Conservation (phyloP, 441 rosid genomes). For the Corymbia citriodora region DNA sequence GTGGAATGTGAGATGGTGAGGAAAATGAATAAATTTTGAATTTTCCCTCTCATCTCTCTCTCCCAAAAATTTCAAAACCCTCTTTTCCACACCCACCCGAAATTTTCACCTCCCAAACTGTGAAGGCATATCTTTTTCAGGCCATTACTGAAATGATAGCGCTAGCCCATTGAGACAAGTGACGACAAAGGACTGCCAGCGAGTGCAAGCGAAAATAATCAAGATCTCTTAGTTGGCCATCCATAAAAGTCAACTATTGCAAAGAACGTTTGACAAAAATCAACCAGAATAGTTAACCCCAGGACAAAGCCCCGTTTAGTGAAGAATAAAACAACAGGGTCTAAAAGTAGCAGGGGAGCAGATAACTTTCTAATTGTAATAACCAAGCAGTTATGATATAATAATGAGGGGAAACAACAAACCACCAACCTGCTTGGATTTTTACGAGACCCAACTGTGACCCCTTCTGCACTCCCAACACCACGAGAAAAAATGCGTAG, state of each 20-base stretch:
- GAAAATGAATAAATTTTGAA: neutral
- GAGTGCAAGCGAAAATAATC: neutral
- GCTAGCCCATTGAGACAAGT: neutral
- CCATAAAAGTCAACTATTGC: neutral
- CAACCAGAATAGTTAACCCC: neutral
- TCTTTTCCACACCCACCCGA: neutral
- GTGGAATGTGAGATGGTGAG: neutral
- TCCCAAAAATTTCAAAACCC: neutral
- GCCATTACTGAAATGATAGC: neutral
- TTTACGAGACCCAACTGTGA: conserved; percentile 49
- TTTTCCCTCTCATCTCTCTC: neutral
- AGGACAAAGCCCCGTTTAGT: neutral
- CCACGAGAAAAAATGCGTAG: conserved; percentile 49
- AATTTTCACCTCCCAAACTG: neutral
- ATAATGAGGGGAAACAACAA: neutral
- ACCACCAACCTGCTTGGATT: conserved; percentile 39
- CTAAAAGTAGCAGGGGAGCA: neutral
- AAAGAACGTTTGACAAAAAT: neutral
- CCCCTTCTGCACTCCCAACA: conserved; percentile 38
- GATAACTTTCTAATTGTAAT: neutral
- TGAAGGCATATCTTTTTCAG: neutral
- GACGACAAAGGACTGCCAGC: neutral
- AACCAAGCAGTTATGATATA: neutral
- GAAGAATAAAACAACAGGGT: neutral
- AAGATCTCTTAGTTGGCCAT: neutral